phyloP scores from a whole-genome alignment of 2,329 filamentous ascomycete species.

The Talaromyces sp. region DNA sequence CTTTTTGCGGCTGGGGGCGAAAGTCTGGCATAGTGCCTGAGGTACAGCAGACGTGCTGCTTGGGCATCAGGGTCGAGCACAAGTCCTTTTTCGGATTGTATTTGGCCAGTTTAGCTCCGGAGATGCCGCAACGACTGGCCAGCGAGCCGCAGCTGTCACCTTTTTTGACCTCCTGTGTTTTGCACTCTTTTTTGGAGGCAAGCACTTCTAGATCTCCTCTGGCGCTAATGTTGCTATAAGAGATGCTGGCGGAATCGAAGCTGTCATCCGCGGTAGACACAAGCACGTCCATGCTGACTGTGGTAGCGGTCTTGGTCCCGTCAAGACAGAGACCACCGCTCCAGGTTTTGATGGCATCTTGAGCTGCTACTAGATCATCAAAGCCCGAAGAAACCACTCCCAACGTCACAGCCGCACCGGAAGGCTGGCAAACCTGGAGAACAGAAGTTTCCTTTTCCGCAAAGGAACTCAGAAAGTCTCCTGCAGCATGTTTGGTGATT shows the following conservation, averaged over 20 bases:
- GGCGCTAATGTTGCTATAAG: neutral
- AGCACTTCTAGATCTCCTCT: neutral
- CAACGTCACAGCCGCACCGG: too few species aligned
- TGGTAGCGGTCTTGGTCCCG: neutral
- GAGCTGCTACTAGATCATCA: neutral
- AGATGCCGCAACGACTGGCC: neutral
- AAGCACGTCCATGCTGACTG: neutral
- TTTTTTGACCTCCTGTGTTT: neutral
- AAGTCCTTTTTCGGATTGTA: neutral
- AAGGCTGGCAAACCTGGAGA: too few species aligned
- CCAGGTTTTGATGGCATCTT: neutral
- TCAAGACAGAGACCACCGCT: neutral
- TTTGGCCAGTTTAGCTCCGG: neutral
- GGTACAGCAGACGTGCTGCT: neutral
- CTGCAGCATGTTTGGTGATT: too few species aligned
- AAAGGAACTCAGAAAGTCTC: too few species aligned
- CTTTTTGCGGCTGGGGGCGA: conserved; percentile 16
- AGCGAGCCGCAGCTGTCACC: neutral
- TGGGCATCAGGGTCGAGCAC: neutral
- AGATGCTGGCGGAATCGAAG: neutral
- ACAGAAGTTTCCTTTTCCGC: too few species aligned
- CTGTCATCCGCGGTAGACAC: neutral
- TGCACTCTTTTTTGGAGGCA: neutral
- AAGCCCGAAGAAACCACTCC: too few species aligned
- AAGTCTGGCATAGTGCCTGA: neutral